These are phyloP conservation scores for Jacaranda mimosifolia DNA, from an alignment of 257 asterid species.

Conservation along the genomic window DNA sequence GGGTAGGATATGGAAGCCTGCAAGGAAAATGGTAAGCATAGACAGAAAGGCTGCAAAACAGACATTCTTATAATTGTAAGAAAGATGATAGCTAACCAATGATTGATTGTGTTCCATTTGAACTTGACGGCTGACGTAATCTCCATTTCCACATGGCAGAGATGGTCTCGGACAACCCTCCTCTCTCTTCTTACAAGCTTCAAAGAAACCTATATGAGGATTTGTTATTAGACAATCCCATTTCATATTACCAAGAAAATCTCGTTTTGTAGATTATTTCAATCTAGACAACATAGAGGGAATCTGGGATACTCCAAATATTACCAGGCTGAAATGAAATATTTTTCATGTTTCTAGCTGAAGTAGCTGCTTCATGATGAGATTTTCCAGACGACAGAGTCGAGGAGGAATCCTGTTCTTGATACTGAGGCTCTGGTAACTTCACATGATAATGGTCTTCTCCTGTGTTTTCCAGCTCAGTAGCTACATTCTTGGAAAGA, in stretches of 20 bases:
- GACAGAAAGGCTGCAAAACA: neutral
- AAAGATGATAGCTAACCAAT: conserved; percentile 52
- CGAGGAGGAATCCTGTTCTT: conserved; percentile 62
- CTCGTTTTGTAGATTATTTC: neutral
- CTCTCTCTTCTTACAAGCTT: conserved; percentile 37
- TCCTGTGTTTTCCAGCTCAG: conserved; percentile 36
- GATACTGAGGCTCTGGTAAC: conserved; percentile 50
- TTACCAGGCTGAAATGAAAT: conserved; percentile 56
- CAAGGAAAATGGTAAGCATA: conserved; percentile 24
- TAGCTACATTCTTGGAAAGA: conserved; percentile 42
- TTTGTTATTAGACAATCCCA: neutral
- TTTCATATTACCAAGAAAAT: neutral
- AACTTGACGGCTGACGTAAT: conserved; percentile 48
- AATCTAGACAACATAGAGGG: neutral
- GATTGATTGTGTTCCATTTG: conserved; percentile 54
- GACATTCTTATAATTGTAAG: conserved; percentile 13
- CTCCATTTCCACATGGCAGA: conserved; percentile 46
- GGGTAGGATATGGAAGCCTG: conserved; percentile 66
- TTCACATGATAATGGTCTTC: conserved; percentile 38
- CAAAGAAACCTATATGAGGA: conserved; percentile 42
- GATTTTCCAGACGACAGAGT: conserved; percentile 58
- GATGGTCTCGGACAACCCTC: conserved; percentile 44
- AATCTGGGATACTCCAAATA: neutral
- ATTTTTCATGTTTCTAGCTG: conserved; percentile 48
- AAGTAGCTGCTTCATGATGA: conserved; percentile 45